Evolutionary conservation across 2,329 filamentous ascomycete species (phyloP).

Genomic region (Ceratocystis huliohia): DNA sequence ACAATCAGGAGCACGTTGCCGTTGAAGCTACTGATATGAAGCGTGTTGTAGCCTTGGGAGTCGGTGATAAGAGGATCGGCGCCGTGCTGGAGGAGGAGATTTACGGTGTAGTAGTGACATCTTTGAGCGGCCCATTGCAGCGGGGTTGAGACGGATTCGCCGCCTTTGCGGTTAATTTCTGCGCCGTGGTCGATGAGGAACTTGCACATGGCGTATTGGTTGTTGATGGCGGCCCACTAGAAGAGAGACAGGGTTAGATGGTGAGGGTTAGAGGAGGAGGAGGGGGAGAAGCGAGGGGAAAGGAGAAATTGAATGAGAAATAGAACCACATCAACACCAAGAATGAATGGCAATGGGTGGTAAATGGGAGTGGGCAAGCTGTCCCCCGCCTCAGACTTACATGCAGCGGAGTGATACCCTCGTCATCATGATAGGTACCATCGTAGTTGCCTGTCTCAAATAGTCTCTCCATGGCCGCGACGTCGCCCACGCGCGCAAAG

Average conservation of each 20-base stretch:
- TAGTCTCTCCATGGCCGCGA: slow-evolving; percentile 74
- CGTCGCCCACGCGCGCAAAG: slow-evolving; percentile 75
- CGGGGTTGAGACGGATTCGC: slow-evolving; percentile 85
- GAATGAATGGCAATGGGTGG: too few relatives aligned
- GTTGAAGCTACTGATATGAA: slow-evolving; percentile 94
- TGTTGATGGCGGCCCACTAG: slow-evolving; percentile 98
- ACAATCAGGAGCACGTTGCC: slow-evolving; percentile 85
- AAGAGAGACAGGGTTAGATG: slow-evolving; percentile 20
- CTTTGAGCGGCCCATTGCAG: slow-evolving; percentile 95
- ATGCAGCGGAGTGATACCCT: slow-evolving; percentile 91
- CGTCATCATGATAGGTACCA: slow-evolving; percentile 72
- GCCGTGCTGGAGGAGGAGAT: slow-evolving; percentile 79
- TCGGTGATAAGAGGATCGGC: slow-evolving; percentile 88
- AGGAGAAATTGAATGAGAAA: neutral
- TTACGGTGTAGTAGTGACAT: slow-evolving; percentile 92
- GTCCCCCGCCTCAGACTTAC: slow-evolving; percentile 39
- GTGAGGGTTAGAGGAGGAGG: slow-evolving; percentile 14
- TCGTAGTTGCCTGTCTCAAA: slow-evolving; percentile 73
- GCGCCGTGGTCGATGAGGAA: slow-evolving; percentile 77
- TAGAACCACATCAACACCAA: neutral
- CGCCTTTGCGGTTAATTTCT: slow-evolving; percentile 88
- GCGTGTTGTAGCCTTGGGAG: slow-evolving; percentile 91
- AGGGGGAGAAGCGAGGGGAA: neutral
- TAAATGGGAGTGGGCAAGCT: too few relatives aligned
- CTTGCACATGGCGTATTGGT: slow-evolving; percentile 93